Base-by-base conservation (phyloP, 1,139 yeast genomes). In the Saccharomycopsis hybrid region DNA sequence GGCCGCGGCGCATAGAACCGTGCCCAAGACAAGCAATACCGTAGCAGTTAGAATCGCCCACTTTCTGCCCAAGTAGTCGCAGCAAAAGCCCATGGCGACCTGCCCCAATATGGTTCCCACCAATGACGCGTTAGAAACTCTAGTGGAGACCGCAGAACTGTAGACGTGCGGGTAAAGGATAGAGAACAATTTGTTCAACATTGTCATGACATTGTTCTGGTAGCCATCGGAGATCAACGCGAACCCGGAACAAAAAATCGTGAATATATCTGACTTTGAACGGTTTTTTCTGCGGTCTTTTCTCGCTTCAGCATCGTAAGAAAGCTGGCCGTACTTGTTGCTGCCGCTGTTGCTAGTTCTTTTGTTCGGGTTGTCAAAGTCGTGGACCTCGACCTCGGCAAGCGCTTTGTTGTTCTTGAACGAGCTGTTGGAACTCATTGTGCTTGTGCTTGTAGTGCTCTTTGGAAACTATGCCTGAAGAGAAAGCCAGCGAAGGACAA, bases 141-240 rank as follows among this genome's bases (percentile, higher is more conserved):
- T 65, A 30, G 85, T 79, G 49, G 74, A 72, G 63, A 78, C 64
- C 2, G 62, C 64, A 18, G 67, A 59, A 2, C 77, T 76, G 60
- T 78, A 79, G 50, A 69, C 59, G 30, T 60, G 56, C 3, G 76
- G 65, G 45, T 11, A 70, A 11, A 45, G 63, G 54, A 71, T 67
- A 2, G 72, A 71, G 57, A 77, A 77, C 27, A 78, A 70, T 29
- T 72, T 64, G 63, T 79, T 79, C 58, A 72, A 58, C 79, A 79
- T 77, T 9, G 82, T 75, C 78, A 80, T 80, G 54, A 78, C 70
- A 57, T 75, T 77, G 60, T 80, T 79, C 60, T 78, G 83, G 62
- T 80, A 80, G 5, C 85, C 85, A 60, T 80, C 85, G 27, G 80
- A 73, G 57, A 78, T 72, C 57, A 80, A 67, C 1, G 84, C 85